Percentiles rank a stretch among this genome's conserved stretches.
These are phyloP conservation scores for Tirmania nivea DNA, from an alignment of 495 filamentous ascomycete species.

Conservation along the genomic window DNA sequence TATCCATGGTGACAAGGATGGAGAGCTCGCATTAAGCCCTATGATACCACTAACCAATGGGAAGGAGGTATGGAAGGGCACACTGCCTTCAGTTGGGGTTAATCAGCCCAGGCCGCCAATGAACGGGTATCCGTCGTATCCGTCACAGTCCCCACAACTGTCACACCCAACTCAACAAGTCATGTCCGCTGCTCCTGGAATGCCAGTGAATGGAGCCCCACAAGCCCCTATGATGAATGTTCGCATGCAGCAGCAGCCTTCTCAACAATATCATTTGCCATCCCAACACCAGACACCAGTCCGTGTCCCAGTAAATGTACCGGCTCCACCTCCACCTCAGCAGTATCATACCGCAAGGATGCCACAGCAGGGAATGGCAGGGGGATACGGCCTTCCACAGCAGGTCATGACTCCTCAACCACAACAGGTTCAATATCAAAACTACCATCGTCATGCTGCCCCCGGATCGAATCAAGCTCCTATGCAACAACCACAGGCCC, in stretches of 20 bases:
- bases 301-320: background rate
- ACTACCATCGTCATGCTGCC: conserved; percentile 8
- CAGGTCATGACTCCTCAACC: background rate
- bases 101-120: background rate
- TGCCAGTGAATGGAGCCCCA: conserved; percentile 8
- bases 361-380: background rate
- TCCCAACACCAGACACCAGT: conserved; percentile 4
- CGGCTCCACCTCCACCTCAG: conserved; percentile 5
- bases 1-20: conserved; percentile 42
- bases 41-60: conserved; percentile 31
- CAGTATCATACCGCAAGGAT: background rate
- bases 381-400: background rate
- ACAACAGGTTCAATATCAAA: background rate
- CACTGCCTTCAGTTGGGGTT: conserved; percentile 11
- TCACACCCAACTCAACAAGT: background rate
- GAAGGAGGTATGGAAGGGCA: conserved; percentile 34
- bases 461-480: background rate
- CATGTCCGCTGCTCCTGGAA: conserved; percentile 2
- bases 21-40: conserved; percentile 39
- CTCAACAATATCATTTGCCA: conserved; percentile 1
- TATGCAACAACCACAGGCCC: too few species aligned
- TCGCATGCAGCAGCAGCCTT: conserved; percentile 2
- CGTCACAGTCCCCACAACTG: conserved; percentile 13
- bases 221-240: conserved; percentile 12
- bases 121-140: conserved; percentile 9